Evolutionary conservation across 1,139 yeast species (phyloP), one percentile per base, ranked within the genome.

Genomic region (Hanseniaspora uvarum): DNA sequence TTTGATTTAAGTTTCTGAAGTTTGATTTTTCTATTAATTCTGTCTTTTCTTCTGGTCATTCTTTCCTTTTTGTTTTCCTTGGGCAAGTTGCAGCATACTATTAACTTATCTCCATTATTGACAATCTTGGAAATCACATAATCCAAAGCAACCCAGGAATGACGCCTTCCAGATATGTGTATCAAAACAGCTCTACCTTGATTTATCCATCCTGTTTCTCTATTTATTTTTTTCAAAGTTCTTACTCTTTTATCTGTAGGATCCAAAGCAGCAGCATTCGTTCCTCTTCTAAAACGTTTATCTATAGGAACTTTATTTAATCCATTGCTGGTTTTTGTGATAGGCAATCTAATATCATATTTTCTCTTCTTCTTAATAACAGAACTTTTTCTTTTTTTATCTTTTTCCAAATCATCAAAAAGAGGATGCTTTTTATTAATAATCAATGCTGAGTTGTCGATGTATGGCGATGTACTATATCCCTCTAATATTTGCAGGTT

Each of bases 71-170:
- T 52, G 44, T 56, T 55, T 50, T 58, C 55, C 43, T 56, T 48
- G 2, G 74, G 74, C 19, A 69, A 57, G 69, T 78, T 64, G 60
- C 86, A 66, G 14, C 72, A 61, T 10, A 84, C 74, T 5, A 84
- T 76, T 2, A 84, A 67, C 8, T 80, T 74, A 63, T 84, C 94
- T 7, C 86, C 85, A 60, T 80, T 70, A 59, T 76, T 79, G 12
- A 80, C 64, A 18, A 80, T 68, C 45, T 70, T 68, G 44, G 70
- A 70, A 56, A 83, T 66, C 3, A 77, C 69, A 83, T 85, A 84
- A 64, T 84, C 94, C 48, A 84, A 68, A 0, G 87, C 81, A 3
- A 82, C 86, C 92, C 94, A 84, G 0, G 92, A 82, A 66, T 83
- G 89, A 51, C 71, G 74, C 57, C 89, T 70, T 0, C 87, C 94